Conservation (phyloP, 352 stramenopile genomes). For the Phytophthora cactorum region DNA sequence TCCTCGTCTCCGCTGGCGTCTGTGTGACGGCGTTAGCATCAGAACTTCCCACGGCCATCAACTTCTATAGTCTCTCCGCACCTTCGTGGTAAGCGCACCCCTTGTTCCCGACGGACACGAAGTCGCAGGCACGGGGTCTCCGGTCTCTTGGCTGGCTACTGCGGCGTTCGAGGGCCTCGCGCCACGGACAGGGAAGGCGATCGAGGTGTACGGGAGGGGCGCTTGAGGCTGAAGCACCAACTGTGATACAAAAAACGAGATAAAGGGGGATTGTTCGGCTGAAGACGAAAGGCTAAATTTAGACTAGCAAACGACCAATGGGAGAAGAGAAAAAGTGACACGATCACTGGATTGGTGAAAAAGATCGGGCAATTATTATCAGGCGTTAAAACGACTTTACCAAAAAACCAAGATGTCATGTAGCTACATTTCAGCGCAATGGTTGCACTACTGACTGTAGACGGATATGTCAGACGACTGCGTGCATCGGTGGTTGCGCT, state of each 20-base stretch:
- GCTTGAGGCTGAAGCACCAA: background rate
- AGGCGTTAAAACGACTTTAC: background rate
- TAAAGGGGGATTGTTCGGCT: constrained; percentile 18
- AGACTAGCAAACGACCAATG: constrained; percentile 2
- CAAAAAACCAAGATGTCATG: background rate
- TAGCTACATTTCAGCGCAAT: background rate
- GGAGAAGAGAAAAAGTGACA: background rate
- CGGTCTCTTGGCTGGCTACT: constrained; percentile 11
- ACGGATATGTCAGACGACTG: constrained; percentile 17
- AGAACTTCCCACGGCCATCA: constrained; percentile 23
- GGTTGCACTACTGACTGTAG: constrained; percentile 22
- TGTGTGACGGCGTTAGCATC: constrained; percentile 36
- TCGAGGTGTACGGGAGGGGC: background rate
- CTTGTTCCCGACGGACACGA: constrained; percentile 19
- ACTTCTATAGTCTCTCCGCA: constrained; percentile 25
- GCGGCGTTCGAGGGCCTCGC: constrained; percentile 1
- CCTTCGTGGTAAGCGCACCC: constrained; percentile 42
- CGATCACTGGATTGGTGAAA: constrained; percentile 23
- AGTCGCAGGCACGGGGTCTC: constrained; percentile 12
- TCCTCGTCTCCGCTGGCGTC: constrained; percentile 39
- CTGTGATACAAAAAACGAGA: constrained; percentile 25
- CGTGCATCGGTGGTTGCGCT: constrained; percentile 24
- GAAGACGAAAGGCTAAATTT: constrained; percentile 25
- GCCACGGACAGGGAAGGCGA: background rate
- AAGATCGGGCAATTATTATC: constrained; percentile 8